A percentile compares a stretch with the other conserved stretches of the same genome.
These are phyloP conservation scores for Alternaria ventricosa DNA, from an alignment of 2,329 filamentous ascomycete genomes.

Conservation along the genomic window DNA sequence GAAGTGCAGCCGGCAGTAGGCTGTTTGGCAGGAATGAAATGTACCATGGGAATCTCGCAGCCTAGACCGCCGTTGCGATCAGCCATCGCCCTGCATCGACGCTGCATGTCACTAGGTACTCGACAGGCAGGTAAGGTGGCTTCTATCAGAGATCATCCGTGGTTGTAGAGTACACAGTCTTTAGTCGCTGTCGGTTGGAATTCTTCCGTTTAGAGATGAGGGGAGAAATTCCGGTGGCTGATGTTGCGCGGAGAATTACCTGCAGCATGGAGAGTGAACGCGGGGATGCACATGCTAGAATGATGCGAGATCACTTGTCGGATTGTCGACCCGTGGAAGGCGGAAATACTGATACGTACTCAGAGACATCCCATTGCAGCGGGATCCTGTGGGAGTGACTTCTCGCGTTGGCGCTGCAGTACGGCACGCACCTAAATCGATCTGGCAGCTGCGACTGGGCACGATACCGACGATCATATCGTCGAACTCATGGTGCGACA, in stretches of 20 bases:
- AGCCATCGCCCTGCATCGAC: not conserved
- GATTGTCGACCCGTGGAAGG: not conserved
- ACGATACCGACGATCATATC: not conserved
- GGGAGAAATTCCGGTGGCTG: constrained; percentile 3
- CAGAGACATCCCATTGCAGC: not conserved
- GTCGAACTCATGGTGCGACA: not conserved
- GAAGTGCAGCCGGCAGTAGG: constrained; percentile 1
- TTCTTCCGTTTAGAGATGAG: not conserved
- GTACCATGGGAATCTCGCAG: not conserved
- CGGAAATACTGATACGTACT: not conserved
- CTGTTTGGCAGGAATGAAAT: not conserved
- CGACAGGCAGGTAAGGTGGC: not conserved
- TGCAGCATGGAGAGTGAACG: not conserved
- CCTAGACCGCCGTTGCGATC: constrained; percentile 7
- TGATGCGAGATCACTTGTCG: not conserved
- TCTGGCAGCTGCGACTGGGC: not conserved
- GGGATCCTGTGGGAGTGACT: not conserved
- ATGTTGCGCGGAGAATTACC: constrained; percentile 4
- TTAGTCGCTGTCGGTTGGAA: not conserved
- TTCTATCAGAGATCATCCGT: not conserved
- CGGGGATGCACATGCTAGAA: not conserved
- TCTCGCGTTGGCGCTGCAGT: not conserved
- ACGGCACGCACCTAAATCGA: not conserved
- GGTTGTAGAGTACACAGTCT: not conserved
- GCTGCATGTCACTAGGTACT: not conserved